A percentile compares a stretch with the other conserved stretches of the same genome.
Conservation (phyloP, 495 filamentous ascomycete genomes). For the Mycothermus thermophilus region DNA sequence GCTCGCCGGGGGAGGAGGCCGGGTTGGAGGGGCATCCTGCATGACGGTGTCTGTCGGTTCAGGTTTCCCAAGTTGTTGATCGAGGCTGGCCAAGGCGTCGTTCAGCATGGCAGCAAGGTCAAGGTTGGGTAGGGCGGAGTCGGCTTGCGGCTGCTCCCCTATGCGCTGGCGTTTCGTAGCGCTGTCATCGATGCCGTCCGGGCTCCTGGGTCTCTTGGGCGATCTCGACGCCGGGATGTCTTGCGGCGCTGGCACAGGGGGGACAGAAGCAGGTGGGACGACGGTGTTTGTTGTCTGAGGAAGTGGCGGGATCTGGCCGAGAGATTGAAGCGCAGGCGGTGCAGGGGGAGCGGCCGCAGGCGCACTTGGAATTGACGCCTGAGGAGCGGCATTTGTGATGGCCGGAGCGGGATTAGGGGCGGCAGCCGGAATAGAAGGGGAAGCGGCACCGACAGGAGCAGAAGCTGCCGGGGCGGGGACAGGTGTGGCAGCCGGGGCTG, state of each 20-base stretch:
- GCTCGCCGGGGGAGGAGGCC: background rate
- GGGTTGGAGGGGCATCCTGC: slow-evolving; percentile 11
- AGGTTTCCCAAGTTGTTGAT: slow-evolving; percentile 2
- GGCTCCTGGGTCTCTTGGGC: slow-evolving; percentile 23
- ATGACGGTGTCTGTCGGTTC: slow-evolving; percentile 3
- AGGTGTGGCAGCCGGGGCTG: background rate
- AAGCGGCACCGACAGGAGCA: too few relatives aligned
- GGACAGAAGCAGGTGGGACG: background rate
- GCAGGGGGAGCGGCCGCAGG: too few relatives aligned
- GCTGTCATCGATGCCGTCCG: slow-evolving; percentile 14
- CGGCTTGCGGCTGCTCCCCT: slow-evolving; percentile 1
- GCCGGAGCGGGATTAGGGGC: too few relatives aligned
- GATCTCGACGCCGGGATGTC: background rate
- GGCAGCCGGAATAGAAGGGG: too few relatives aligned
- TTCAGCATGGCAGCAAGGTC: slow-evolving; percentile 17
- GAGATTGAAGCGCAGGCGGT: too few relatives aligned
- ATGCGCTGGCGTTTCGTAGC: slow-evolving; percentile 25
- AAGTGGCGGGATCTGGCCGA: background rate
- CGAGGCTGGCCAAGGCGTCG: slow-evolving; percentile 14
- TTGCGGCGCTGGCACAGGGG: background rate
- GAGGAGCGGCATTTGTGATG: too few relatives aligned
- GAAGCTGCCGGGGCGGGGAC: too few relatives aligned
- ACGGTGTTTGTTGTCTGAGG: background rate
- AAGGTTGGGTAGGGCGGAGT: slow-evolving; percentile 2
- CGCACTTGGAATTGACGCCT: too few relatives aligned